These are phyloP conservation scores for Isabelozyma pseudorhagii DNA, from an alignment of 805 yeast genomes.

Conservation along the genomic window DNA sequence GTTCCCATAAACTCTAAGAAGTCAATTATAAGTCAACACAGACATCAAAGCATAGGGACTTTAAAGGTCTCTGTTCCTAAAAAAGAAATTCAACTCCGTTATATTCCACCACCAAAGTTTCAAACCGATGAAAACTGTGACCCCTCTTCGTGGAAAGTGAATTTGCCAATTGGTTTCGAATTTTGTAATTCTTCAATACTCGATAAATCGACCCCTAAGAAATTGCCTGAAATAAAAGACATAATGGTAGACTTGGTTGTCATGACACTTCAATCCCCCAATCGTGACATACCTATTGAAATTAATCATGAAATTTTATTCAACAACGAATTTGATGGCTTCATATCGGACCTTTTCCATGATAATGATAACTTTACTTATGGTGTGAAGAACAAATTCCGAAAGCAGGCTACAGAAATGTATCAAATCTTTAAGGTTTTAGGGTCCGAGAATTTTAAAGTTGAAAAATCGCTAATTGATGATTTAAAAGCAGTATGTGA, in stretches of 20 bases:
- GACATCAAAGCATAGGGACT: not conserved
- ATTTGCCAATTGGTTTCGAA: constrained; percentile 3
- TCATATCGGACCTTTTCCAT: not conserved
- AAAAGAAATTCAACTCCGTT: not conserved
- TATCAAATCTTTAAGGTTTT: constrained; percentile 13
- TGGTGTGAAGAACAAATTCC: constrained; percentile 21
- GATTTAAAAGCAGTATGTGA: constrained; percentile 28
- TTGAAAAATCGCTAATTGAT: constrained; percentile 26
- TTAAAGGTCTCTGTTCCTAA: constrained; percentile 3
- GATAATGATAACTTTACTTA: constrained; percentile 21
- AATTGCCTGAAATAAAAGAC: constrained; percentile 14
- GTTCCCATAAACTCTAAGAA: not conserved
- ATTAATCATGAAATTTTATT: constrained; percentile 15
- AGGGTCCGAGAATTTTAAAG: constrained; percentile 20
- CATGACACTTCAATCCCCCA: constrained; percentile 16
- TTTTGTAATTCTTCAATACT: not conserved
- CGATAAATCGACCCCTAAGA: not conserved
- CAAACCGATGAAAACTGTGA: not conserved
- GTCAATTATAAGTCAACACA: constrained; percentile 1
- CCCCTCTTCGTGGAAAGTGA: constrained; percentile 2
- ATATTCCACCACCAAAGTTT: constrained; percentile 4
- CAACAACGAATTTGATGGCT: constrained; percentile 5
- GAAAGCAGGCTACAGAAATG: constrained; percentile 15
- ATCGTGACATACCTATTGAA: constrained; percentile 14
- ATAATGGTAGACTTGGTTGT: constrained; percentile 19